Evolutionary conservation across 1,139 yeast species (phyloP).

Genomic region (Trichomonascaceae sp.): DNA sequence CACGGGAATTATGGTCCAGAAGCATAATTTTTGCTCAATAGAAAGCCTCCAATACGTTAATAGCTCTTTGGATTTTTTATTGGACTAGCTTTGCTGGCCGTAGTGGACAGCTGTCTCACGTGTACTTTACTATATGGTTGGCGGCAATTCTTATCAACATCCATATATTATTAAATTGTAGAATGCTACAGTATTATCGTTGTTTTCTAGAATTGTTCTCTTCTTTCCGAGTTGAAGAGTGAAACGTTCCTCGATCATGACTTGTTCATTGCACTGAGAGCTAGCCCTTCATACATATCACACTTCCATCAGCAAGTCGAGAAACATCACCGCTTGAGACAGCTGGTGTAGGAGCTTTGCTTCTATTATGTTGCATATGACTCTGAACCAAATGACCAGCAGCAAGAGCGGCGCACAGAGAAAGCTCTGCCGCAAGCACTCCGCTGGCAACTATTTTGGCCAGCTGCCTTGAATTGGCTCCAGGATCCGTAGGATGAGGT

Average conservation of each 20-base stretch:
- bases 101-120: too few species aligned
- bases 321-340: constrained; percentile 39
- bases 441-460: constrained; percentile 95
- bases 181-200: not conserved
- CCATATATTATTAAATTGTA: not conserved
- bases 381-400: constrained; percentile 98
- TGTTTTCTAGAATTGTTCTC: not conserved
- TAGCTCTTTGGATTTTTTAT: too few species aligned
- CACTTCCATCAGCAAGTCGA: constrained; percentile 62
- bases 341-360: constrained; percentile 44
- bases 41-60: too few species aligned
- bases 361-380: constrained; percentile 94
- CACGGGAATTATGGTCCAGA: too few species aligned
- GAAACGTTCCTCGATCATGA: not conserved
- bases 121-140: too few species aligned
- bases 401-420: constrained; percentile 90
- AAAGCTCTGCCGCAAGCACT: constrained; percentile 93
- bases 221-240: too few species aligned
- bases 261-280: not conserved
- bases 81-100: too few species aligned
- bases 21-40: too few species aligned
- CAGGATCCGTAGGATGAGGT: constrained; percentile 90
- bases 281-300: constrained; percentile 53
- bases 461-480: constrained; percentile 88
- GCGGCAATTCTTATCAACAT: not conserved